phyloP scores from a whole-genome alignment of 228 moss, liverwort and hornwort genomes.

The Sphagnum fallax region DNA sequence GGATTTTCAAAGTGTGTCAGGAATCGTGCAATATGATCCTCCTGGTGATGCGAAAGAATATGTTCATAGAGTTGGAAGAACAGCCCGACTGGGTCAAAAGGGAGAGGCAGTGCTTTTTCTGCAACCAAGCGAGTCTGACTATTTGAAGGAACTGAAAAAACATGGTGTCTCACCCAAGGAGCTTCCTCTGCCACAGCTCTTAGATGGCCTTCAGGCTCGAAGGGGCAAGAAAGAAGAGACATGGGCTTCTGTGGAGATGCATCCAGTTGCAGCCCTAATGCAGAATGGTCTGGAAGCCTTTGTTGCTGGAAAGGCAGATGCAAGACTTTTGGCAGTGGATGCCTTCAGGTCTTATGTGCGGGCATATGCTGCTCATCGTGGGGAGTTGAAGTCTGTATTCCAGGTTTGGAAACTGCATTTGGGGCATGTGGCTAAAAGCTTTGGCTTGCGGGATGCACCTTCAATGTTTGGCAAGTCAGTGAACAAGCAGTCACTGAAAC shows the following conservation, averaged over 20 bases:
- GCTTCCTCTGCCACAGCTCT: slow-evolving; percentile 55
- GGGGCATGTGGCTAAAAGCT: slow-evolving; percentile 97
- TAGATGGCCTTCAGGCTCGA: slow-evolving; percentile 73
- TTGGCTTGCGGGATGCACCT: slow-evolving; percentile 82
- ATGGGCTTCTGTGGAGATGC: slow-evolving; percentile 62
- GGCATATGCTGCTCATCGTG: slow-evolving; percentile 92
- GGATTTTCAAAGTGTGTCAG: slow-evolving; percentile 84
- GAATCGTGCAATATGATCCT: slow-evolving; percentile 95
- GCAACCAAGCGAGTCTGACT: slow-evolving; percentile 87
- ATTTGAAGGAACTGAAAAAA: slow-evolving; percentile 70
- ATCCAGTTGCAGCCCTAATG: slow-evolving; percentile 83
- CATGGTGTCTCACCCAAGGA: slow-evolving; percentile 79
- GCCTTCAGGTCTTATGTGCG: slow-evolving; percentile 90
- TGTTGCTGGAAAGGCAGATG: slow-evolving; percentile 71
- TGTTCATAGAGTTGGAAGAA: slow-evolving; percentile 98
- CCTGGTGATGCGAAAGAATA: slow-evolving; percentile 99
- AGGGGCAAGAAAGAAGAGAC: slow-evolving; percentile 43
- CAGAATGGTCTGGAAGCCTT: slow-evolving; percentile 86
- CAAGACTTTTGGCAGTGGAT: slow-evolving; percentile 72
- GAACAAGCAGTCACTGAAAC: slow-evolving; percentile 53
- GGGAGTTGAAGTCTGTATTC: slow-evolving; percentile 85
- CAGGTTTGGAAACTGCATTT: slow-evolving; percentile 90
- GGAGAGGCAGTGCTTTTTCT: slow-evolving; percentile 92
- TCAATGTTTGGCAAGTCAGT: slow-evolving; percentile 73
- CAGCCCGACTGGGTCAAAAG: slow-evolving; percentile 82